Evolutionary conservation across 2,329 filamentous ascomycete species (phyloP).

Genomic region (Xylaria sp.): DNA sequence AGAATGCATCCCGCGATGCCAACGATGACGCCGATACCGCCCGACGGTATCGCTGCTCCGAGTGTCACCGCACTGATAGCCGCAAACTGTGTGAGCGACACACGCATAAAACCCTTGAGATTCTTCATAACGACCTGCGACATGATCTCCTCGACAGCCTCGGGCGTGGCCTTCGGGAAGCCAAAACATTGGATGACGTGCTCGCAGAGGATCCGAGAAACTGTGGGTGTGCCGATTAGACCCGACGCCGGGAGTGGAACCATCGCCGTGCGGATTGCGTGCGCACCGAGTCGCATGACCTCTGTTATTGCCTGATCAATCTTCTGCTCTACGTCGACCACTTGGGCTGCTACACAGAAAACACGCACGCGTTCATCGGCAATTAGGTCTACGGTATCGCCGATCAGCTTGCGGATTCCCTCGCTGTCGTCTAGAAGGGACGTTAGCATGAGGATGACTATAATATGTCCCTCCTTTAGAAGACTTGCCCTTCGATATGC

Average conservation of each 20-base stretch:
- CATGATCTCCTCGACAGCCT: slow-evolving; percentile 25
- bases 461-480: not conserved
- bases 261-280: slow-evolving; percentile 23
- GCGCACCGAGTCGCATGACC: slow-evolving; percentile 20
- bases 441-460: not conserved
- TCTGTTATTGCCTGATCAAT: slow-evolving; percentile 25
- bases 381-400: slow-evolving; percentile 16
- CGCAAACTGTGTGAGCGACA: slow-evolving; percentile 15
- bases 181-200: slow-evolving; percentile 23
- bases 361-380: slow-evolving; percentile 25
- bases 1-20: slow-evolving; percentile 18
- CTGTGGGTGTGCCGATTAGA: slow-evolving; percentile 17
- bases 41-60: slow-evolving; percentile 12
- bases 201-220: slow-evolving; percentile 21
- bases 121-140: slow-evolving; percentile 16
- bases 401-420: slow-evolving; percentile 14
- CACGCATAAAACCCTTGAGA: slow-evolving; percentile 12
- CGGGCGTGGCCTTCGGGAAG: slow-evolving; percentile 18
- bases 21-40: slow-evolving; percentile 7
- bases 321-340: slow-evolving; percentile 23
- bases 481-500: slow-evolving; percentile 17
- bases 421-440: slow-evolving; percentile 1
- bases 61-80: slow-evolving; percentile 8
- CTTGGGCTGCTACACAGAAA: slow-evolving; percentile 25
- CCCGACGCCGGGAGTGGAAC: slow-evolving; percentile 18